Evolutionary conservation across 2,329 filamentous ascomycete species (phyloP), one percentile per base, ranked within the genome.

Genomic region (Penicillium paneum): DNA sequence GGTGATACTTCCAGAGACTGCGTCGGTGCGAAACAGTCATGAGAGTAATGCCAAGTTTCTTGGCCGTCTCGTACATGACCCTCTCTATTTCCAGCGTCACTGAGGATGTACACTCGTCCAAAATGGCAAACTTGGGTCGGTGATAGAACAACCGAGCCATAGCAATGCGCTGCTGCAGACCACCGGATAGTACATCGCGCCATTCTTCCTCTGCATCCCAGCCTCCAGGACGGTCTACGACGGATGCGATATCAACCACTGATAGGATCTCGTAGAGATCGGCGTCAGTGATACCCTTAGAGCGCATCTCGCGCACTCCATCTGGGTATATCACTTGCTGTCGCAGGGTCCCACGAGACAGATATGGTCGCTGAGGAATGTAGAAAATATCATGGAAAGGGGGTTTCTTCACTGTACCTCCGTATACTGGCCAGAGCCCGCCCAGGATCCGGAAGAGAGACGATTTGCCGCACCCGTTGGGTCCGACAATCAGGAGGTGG

Each of bases 301-400:
- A 83, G 40, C 90, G 89, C 87, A 97, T 96, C 60, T 92, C 88
- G 48, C 90, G 87, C 17, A 96, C 74, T 8, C 86, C 88, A 73
- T 99, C 94, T 0, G 94, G 94, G 74, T 99, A 99, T 56, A 94
- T 96, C 64, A 99, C 91, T 68, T 99, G 94, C 72, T 97, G 91
- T 36, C 94, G 87, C n/a, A 99, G 83, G 1, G 89, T 91, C 21
- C 94, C 94, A 49, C 91, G 86, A 13, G 90, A 94, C 1, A 99
- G 82, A 69, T 99, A 99, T 0, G 94, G 94, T 1, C 94, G 86
- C 69, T 99, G 94, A 0, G 94, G 94, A 61, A 99, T 95, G 76
- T 99, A 99, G 76, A 97, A 99, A 69, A 99, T 97, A 70, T 94
- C 89, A 62, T 90, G 86, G 67, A 93, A 94, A 1, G 89, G 86